These are phyloP conservation scores for Bruguiera gymnorhiza DNA, from an alignment of 345 rosid species.

Conservation along the genomic window DNA sequence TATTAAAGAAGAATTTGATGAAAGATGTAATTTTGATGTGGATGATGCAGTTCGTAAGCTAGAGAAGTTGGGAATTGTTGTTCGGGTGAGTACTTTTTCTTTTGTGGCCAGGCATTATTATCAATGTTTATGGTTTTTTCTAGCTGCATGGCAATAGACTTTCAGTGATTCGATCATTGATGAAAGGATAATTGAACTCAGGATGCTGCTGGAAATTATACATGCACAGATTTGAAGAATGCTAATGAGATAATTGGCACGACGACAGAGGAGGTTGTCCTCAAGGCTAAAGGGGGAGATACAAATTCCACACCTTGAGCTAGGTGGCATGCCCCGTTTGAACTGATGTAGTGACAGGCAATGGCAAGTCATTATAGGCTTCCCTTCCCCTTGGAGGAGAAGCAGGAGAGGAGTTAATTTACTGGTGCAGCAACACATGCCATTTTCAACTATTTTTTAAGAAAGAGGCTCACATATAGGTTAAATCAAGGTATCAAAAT, in stretches of 20 bases:
- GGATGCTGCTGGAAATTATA: conserved; percentile 48
- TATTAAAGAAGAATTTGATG: conserved; percentile 49
- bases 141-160: not conserved
- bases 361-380: not conserved
- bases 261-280: conserved; percentile 75
- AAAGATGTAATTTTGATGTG: conserved; percentile 67
- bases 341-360: conserved; percentile 9
- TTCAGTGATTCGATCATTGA: conserved; percentile 3
- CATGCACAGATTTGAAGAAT: conserved; percentile 41
- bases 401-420: too few relatives aligned
- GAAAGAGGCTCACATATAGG: too few relatives aligned
- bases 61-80: conserved; percentile 60
- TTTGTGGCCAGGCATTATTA: not conserved
- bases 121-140: not conserved
- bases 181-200: conserved; percentile 23
- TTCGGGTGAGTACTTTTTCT: conserved; percentile 36
- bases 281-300: conserved; percentile 45
- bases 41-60: conserved; percentile 71
- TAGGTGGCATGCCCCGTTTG: conserved; percentile 13
- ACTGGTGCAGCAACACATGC: too few relatives aligned
- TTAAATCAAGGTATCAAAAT: too few relatives aligned
- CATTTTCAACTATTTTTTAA: too few relatives aligned
- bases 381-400: too few relatives aligned
- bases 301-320: too few relatives aligned
- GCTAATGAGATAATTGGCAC: conserved; percentile 74